Base-by-base conservation (phyloP, 139 green algal genomes). In the Dunaliella sp. region DNA sequence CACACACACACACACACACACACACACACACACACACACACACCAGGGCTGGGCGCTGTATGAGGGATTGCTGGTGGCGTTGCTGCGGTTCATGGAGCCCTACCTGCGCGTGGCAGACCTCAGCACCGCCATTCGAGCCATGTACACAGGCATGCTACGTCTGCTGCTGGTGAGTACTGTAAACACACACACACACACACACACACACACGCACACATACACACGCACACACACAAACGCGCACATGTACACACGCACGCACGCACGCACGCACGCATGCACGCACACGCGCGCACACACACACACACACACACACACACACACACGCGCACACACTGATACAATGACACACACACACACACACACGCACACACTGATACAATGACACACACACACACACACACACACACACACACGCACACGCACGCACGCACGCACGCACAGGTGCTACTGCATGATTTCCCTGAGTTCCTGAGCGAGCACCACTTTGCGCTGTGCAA, bases 391-490 rank as follows among this genome's bases (percentile, higher is more conserved):
- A 65, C 48, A 65, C 48, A 65, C 48, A 65, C 48, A 65, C 48
- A 65, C 48, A 65, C 48, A 65, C 48, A 65, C 48, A 65, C 48
- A 65, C 48, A 65, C 48, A 65, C 48, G 16, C 48, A 65, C 48
- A 65, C 48, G 16, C 48, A 65, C 48, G 16, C 48, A 65, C 48
- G 16, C 48, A 65, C 48, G 16, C 48, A 26, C 79, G 3, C 22
- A 1, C 79, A 83, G 79, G 79, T 99, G 80, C 93, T 99, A 84
- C 93, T 99, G 90, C 98, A 99, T 86, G 98, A 99, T 91, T 99
- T 99, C 90, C 98, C 98, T 7, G 97, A 99, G 93, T 99, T 99
- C 91, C 94, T 99, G 84, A 99, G 97, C 91, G 95, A 99, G 89
- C 94, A 98, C 88, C 96, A 99, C 93, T 96, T 98, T 85, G 90